Base-by-base conservation (phyloP, 331 rosid genomes). In the Malus hybrid region DNA sequence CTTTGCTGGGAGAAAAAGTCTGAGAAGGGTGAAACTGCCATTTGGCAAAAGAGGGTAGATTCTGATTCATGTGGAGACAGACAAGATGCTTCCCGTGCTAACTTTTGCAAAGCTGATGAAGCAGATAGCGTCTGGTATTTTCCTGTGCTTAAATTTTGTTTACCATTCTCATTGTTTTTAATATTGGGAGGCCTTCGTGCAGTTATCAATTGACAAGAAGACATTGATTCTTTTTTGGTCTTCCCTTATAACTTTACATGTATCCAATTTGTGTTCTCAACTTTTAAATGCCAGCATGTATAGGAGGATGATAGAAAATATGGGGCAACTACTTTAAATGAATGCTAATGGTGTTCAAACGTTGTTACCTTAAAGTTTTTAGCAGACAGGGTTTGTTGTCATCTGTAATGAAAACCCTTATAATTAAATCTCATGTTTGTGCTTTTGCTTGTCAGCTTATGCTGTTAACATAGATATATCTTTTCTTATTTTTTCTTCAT, bases 1-100 rank as follows among this genome's bases (percentile, higher is more conserved):
- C 99, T 95, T 76, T 95, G 98, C 90, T 95, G 99, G 99, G 93
- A 89, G 82, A 95, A 92, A 83, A 92, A 86, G 82, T 85, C 83
- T 9, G 98, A 95, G 91, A 81, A 83, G 81, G 80, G 81, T 81
- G 97, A 92, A 84, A 90, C 87, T 61, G 96, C 97, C 29, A 79
- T 95, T 86, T 95, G 98, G 97, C 90, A 84, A 64, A 92, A 95
- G 86, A 89, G 87, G 65, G 69, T 87, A 7, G 88, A 87, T 77
- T 28, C 87, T 44, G 90, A 90, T 62, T 86, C 99, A 76, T 95
- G 97, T 61, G 82, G 80, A n/a, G 81, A 82, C 65, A 85, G 89
- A 88, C 87, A 84, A 71, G 96, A 87, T 80, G 90, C 73, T 70
- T 83, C 96, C 55, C 79, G 63, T 62, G 93, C 74, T 59, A 83